Evolutionary conservation across 2,329 filamentous ascomycete species (phyloP), one percentile per base, ranked within the genome.

Genomic region (Plenodomus tracheiphilus): DNA sequence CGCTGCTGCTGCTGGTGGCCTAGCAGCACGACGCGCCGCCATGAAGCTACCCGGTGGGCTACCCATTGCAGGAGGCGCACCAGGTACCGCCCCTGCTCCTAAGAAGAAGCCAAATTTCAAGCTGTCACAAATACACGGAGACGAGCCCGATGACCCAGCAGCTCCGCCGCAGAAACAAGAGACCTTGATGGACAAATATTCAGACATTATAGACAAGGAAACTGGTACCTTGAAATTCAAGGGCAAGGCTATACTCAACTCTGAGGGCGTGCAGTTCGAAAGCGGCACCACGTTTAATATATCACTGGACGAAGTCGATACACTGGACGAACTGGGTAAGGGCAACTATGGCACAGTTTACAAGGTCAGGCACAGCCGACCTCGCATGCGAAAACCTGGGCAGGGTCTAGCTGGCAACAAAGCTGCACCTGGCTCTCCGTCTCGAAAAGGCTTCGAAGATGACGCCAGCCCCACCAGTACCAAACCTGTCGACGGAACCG

Each of bases 301-400:
- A 66, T 97, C 93, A 3, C 79, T 99, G 36, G 93, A 99, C 66
- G 93, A 99, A 71, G 89, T 99, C 5, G 91, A 97, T 63, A 93
- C 90, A 1, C 70, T 97, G 49, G 91, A 93, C 53, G 94, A 99
- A 76, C 78, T 99, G 11, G 94, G 94, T 39, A 99, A 97, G 74
- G 94, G 94, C 35, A 99, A 99, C 71, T 99, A 99, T 65, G 94
- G 94, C 51, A 97, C 93, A 1, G 94, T 99, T 3, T 97, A 96
- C 81, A 97, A 94, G 73, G 94, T 97, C 48, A 85, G 87, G 62
- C 94, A 99, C 74, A 85, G 88, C 47, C 86, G 91, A 65, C 84
- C 84, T 7, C 79, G 79, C 39, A 79, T 86, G 70, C 78, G 84
- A 45, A 79, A 79, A 65, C 79, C 80, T 8, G 84, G 84, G 2